Base-by-base conservation (phyloP, 768 basidiomycete genomes). In the Leccinellum albellum region DNA sequence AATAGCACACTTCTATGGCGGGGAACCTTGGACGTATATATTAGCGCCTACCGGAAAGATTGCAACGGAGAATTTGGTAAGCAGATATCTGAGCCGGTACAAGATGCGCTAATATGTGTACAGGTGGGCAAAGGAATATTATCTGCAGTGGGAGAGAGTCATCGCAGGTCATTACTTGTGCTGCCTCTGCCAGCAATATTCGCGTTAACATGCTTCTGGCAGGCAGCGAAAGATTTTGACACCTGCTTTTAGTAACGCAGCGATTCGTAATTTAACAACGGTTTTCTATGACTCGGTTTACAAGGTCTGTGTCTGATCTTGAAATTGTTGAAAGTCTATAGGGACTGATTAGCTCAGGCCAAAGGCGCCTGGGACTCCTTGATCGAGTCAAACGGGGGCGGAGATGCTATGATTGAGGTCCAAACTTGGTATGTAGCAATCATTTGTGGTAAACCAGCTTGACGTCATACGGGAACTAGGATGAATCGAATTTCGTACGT, bases 401-500 rank as follows among this genome's bases (percentile, higher is more conserved):
- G 62, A 3, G 66, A 71, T 23, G 66, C 70, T 0, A 33, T 76
- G 6, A 77, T 82, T 31, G 79, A 83, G 44, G 79, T 82, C 13
- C 78, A 82, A 57, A 68, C 61, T 45, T 82, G 82, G 79, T 77
- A 44, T 6, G 70, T 2, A n/a, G 26, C 7, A 3, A n/a, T 17
- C 17, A 23, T 23, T 56, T 23, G 2, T 35, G 14, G 28, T 32
- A 9, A 13, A 44, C 8, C 6, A 14, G 31, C 3, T 26, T 14
- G 5, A 53, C 15, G 3, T 20, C 13, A 32, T 20, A 20, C 32
- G 20, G 24, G 15, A 28, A 12, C 33, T 29, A 74, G 75, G 75
- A 80, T 79, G 80, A 80, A 77, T 60, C 69, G 65, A 55, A 70
- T 79, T 21, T 74, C 79, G 79, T 76, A 63, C 48, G 73, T 64